Conservation (phyloP, 345 rosid genomes). For the Brassica incana region DNA sequence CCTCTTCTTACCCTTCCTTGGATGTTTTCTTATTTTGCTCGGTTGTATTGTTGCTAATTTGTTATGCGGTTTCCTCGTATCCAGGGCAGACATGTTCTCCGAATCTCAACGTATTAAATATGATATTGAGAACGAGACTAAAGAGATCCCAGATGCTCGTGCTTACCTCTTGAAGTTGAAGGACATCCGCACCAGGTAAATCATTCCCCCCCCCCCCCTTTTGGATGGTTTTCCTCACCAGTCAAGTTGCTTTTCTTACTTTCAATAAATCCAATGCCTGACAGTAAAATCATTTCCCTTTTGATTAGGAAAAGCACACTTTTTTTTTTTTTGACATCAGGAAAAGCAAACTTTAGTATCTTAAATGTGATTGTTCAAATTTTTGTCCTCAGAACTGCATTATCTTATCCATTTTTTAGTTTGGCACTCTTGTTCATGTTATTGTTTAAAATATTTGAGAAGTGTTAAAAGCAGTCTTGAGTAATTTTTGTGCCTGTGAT, state of each 20-base stretch:
- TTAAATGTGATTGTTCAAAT: not conserved
- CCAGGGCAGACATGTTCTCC: constrained; percentile 84
- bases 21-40: not conserved
- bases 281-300: not conserved
- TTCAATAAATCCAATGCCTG: not conserved
- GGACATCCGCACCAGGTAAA: constrained; percentile 76
- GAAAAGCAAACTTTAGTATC: not conserved
- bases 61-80: constrained; percentile 19
- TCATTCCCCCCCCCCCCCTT: not conserved
- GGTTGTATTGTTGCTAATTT: not conserved
- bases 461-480: not conserved
- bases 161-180: constrained; percentile 69
- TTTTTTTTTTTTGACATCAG: too few species aligned
- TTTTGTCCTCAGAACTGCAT: not conserved
- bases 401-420: not conserved
- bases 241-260: not conserved
- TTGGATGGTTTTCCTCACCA: not conserved
- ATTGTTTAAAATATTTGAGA: not conserved
- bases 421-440: not conserved
- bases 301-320: not conserved
- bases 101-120: constrained; percentile 76
- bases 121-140: constrained; percentile 64
- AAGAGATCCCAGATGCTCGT: constrained; percentile 84
- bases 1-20: constrained; percentile 4
- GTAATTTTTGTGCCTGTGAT: constrained; percentile 4